Conservation (phyloP, 768 basidiomycete species). For the Jaapia argillacea region DNA sequence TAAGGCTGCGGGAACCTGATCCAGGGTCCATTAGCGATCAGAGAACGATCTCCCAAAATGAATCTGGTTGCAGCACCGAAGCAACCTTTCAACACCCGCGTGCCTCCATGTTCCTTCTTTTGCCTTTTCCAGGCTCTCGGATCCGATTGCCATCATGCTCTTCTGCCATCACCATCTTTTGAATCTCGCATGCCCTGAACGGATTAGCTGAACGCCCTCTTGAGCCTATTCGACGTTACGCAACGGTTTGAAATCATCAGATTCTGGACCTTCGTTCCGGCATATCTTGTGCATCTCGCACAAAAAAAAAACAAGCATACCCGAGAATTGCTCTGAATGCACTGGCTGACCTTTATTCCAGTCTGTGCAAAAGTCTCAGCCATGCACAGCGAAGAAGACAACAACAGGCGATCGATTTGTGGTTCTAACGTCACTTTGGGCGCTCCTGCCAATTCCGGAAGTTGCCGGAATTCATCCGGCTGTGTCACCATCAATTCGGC, state of each 20-base stretch:
- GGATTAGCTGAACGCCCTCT: neutral
- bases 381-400: neutral
- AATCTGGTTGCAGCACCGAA: neutral
- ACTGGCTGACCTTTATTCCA: too few relatives aligned
- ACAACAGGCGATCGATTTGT: neutral
- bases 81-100: neutral
- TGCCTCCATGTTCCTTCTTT: neutral
- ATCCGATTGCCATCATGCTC: neutral
- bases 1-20: slow-evolving; percentile 1
- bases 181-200: neutral
- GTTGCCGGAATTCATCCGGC: neutral
- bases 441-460: neutral
- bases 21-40: neutral
- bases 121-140: neutral
- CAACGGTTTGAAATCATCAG: neutral
- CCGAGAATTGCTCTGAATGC: neutral
- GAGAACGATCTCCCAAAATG: neutral
- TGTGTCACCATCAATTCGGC: neutral
- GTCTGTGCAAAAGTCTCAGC: too few relatives aligned
- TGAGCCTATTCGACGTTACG: neutral
- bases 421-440: neutral
- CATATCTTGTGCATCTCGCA: neutral
- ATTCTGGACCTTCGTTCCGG: neutral
- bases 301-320: neutral
- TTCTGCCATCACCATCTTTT: neutral